These are phyloP conservation scores for Acanthamoeba triangularis DNA, from an alignment of 208 protist species.

Conservation along the genomic window DNA sequence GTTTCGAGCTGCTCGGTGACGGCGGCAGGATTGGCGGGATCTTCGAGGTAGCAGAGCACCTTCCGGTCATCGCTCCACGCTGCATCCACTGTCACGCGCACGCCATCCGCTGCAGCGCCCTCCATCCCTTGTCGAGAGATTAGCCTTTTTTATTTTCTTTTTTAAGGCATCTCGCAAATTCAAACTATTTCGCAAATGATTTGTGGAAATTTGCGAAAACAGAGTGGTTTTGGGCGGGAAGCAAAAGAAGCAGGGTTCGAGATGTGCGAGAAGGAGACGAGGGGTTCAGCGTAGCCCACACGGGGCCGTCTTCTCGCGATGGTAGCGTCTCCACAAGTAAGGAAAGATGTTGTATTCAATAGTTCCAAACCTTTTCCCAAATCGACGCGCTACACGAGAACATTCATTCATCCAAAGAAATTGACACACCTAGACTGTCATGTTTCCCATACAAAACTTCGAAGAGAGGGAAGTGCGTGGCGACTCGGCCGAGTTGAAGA, in stretches of 20 bases:
- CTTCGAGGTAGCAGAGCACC: constrained; percentile 35
- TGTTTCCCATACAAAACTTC: not conserved
- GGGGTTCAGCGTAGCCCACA: not conserved
- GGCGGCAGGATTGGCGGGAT: constrained; percentile 12
- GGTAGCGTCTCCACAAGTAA: no score
- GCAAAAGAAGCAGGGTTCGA: not conserved
- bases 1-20: constrained; percentile 24
- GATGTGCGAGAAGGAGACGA: not conserved
- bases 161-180: not conserved
- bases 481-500: no score
- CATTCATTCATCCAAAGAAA: no score
- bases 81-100: constrained; percentile 15
- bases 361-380: no score
- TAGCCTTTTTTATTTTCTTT: not conserved
- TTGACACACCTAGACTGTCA: not conserved
- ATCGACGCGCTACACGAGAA: not conserved
- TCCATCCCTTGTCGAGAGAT: not conserved
- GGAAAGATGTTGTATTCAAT: no score
- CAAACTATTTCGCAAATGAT: not conserved
- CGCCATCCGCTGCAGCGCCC: not conserved
- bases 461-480: not conserved
- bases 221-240: not conserved
- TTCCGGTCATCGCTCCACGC: constrained; percentile 40
- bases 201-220: not conserved
- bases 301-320: no score